These are phyloP conservation scores for Mortierella polycephala DNA, from an alignment of 371 early-diverging fungal genomes.

Conservation along the genomic window DNA sequence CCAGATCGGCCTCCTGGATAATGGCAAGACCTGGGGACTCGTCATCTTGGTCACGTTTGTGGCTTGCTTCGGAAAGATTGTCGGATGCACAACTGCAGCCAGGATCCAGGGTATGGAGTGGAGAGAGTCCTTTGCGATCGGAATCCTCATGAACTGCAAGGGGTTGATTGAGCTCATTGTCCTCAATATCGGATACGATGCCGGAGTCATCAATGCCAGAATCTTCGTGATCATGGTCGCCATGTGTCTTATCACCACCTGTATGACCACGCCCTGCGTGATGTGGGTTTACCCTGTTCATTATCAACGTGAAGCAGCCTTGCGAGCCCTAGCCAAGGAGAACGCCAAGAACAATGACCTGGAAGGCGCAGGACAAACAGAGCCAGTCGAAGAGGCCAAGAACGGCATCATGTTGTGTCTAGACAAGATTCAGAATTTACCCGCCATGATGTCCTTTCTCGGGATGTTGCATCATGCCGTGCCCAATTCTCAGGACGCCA, in stretches of 20 bases:
- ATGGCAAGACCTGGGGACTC: constrained; percentile 80
- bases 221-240: constrained; percentile 91
- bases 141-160: constrained; percentile 96
- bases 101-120: constrained; percentile 72
- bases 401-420: constrained; percentile 68
- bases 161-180: constrained; percentile 95
- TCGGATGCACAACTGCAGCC: constrained; percentile 84
- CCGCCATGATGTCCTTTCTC: constrained; percentile 78
- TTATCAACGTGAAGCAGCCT: constrained; percentile 58
- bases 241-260: constrained; percentile 82
- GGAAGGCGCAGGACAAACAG: constrained; percentile 8
- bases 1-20: constrained; percentile 78
- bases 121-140: constrained; percentile 90
- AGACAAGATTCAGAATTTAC: constrained; percentile 74
- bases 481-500: constrained; percentile 1
- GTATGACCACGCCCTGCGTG: constrained; percentile 81
- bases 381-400: constrained; percentile 4
- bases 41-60: constrained; percentile 79
- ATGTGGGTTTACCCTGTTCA: constrained; percentile 69
- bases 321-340: constrained; percentile 26
- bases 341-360: constrained; percentile 18
- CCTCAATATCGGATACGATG: constrained; percentile 89
- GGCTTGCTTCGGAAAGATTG: constrained; percentile 89
- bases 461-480: constrained; percentile 36
- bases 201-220: constrained; percentile 81